phyloP scores from a whole-genome alignment of 108 stramenopile species.

The Cylindrotheca closterium region DNA sequence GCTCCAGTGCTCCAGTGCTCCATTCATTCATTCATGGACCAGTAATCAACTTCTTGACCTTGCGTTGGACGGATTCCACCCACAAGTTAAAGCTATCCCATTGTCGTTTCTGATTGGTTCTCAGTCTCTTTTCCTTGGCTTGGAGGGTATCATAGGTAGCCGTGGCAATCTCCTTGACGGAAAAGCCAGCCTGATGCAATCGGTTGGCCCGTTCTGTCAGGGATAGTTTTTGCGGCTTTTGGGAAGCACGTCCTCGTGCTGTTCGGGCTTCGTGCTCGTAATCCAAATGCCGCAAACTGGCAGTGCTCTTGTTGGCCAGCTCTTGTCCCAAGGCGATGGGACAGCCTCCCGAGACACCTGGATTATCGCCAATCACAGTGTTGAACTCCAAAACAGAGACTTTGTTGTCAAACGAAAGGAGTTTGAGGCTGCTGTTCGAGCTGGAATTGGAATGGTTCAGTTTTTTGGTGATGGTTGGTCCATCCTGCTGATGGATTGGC shows the following conservation, averaged over 20 bases:
- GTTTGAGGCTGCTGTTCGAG: no score
- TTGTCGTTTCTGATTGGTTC: not conserved
- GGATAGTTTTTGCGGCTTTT: not conserved
- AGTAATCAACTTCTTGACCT: slow-evolving; percentile 9
- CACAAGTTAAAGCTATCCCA: slow-evolving; percentile 12
- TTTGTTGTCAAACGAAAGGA: not conserved
- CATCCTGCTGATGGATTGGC: no score
- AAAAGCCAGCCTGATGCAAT: slow-evolving; percentile 8
- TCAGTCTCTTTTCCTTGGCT: not conserved
- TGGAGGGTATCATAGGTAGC: not conserved
- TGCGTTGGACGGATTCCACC: slow-evolving; percentile 1
- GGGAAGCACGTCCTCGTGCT: not conserved
- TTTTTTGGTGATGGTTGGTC: no score
- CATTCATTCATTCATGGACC: no score
- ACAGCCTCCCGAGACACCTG: slow-evolving; percentile 11
- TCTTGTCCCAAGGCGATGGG: slow-evolving; percentile 12
- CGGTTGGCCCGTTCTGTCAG: not conserved
- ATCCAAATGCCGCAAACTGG: not conserved
- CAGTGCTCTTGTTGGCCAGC: not conserved
- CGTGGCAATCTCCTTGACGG: not conserved
- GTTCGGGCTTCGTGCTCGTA: not conserved
- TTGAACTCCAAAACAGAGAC: slow-evolving; percentile 5
- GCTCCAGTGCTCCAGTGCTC: no score
- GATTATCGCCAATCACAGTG: slow-evolving; percentile 13
- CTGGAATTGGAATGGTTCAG: no score